A percentile compares a stretch with the other conserved stretches of the same genome.
phyloP scores from a whole-genome alignment of 2,329 filamentous ascomycete species.

The Fusarium subglutinans region DNA sequence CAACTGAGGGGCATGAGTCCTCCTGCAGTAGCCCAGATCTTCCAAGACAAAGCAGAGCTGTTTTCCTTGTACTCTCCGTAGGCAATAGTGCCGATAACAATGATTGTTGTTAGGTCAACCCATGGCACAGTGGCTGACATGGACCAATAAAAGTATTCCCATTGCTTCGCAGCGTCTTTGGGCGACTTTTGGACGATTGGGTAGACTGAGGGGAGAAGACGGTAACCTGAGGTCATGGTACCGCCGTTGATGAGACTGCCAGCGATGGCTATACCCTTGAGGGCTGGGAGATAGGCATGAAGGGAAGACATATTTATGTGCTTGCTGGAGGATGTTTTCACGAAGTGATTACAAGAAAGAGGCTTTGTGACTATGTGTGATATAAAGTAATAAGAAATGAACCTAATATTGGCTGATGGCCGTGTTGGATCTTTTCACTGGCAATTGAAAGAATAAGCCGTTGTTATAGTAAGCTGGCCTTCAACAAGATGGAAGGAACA shows the following conservation, averaged over 20 bases:
- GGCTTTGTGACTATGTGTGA: background rate
- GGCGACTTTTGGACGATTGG: conserved; percentile 17
- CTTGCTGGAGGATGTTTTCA: too few species aligned
- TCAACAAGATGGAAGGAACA: rapidly evolving
- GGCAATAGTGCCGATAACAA: conserved; percentile 19
- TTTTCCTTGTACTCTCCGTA: background rate
- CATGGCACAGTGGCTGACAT: conserved; percentile 29
- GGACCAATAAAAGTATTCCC: conserved; percentile 32
- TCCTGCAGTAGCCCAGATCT: background rate
- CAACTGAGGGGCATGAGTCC: background rate
- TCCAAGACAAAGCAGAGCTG: background rate
- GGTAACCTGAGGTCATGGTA: conserved; percentile 33
- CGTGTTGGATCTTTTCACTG: background rate
- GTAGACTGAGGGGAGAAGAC: conserved; percentile 27
- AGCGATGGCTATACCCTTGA: conserved; percentile 25
- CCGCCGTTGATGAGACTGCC: conserved; percentile 31
- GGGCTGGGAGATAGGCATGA: conserved; percentile 7
- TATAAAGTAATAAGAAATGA: background rate
- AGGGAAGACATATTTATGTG: background rate
- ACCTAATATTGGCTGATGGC: rapidly evolving
- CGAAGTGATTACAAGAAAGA: rapidly evolving
- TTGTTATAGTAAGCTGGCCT: background rate
- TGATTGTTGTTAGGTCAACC: conserved; percentile 24
- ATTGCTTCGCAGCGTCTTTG: conserved; percentile 27
- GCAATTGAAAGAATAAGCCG: background rate